Base-by-base conservation (phyloP, 2,329 filamentous ascomycete genomes). In the Sporothrix schenckii region DNA sequence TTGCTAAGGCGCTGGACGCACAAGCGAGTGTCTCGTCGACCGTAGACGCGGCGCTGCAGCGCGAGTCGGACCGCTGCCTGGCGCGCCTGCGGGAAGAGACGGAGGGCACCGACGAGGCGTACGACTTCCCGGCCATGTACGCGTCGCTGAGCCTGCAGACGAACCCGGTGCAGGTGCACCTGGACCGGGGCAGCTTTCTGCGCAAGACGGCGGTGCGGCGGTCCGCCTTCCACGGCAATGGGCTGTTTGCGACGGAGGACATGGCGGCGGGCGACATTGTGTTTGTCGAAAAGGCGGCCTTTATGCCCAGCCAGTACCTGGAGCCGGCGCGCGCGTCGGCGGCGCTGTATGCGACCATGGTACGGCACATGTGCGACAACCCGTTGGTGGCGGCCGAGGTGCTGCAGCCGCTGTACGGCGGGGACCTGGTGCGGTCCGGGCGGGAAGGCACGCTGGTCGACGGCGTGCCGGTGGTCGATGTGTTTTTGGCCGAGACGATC, bases 281-380 rank as follows among this genome's bases (percentile, higher is more conserved):
- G 27, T 78, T 83, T 19, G 79, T 77, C 49, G 83, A 83, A 71
- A 83, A 82, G 73, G 80, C 81, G 0, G 76, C 79, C 27, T 77
- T 79, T 49, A 77, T 80, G 68, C 80, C 80, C 0, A 83, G 81
- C 78, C 79, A 81, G 69, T 68, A 68, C 52, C 81, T 82, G 74
- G 80, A 82, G 71, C 53, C 66, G 14, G 24, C 54, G 27, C 66
- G 66, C 10, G 54, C 66, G 11, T 61, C 66, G 14, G 66, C 54
- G 3, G 66, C 66, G 9, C 66, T 69, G 9, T 69, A 52, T 24
- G 66, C 66, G 9, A 69, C 66, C 19, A 52, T 69, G 66, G 77
- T 81, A 3, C 77, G 80, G 34, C 80, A 81, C 50, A 77, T 82
- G 56, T 76, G 75, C 68, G 78, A 82, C 73, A 82, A 81, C 71